phyloP scores from a whole-genome alignment of 2,329 filamentous ascomycete genomes.

The Acrodontium crateriforme region DNA sequence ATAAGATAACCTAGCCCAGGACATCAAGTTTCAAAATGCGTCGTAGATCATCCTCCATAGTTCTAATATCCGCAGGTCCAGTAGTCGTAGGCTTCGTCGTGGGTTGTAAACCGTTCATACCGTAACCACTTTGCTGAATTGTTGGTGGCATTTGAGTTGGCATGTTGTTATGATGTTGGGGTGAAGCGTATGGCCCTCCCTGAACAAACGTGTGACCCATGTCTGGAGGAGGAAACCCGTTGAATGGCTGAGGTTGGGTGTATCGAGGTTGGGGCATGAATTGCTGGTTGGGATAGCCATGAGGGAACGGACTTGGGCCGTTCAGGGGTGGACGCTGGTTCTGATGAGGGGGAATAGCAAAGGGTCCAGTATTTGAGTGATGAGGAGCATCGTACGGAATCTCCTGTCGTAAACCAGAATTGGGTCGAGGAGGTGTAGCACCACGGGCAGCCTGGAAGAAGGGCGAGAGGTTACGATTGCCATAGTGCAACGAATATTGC shows the following conservation, averaged over 20 bases:
- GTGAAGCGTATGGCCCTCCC: no score
- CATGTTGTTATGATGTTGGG: no score
- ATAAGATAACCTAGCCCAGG: slow-evolving; percentile 11
- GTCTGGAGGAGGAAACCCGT: no score
- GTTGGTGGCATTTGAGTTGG: no score
- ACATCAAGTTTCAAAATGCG: slow-evolving; percentile 25
- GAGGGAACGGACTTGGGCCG: slow-evolving; percentile 16
- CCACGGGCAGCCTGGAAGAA: slow-evolving; percentile 34
- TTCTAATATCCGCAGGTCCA: no score
- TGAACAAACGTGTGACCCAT: no score
- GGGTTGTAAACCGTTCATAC: no score
- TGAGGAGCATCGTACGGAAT: slow-evolving; percentile 12
- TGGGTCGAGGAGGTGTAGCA: slow-evolving; percentile 28
- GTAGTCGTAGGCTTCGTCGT: no score
- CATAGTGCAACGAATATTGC: slow-evolving; percentile 24
- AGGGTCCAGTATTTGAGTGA: slow-evolving; percentile 3
- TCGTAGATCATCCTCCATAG: slow-evolving; percentile 24
- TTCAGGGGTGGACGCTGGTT: slow-evolving; percentile 6
- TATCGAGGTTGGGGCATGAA: no score
- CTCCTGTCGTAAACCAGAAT: slow-evolving; percentile 32
- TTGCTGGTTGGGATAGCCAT: slow-evolving; percentile 21
- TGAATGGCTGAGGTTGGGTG: no score
- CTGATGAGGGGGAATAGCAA: slow-evolving; percentile 6
- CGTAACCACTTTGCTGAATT: no score
- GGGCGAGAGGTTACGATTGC: slow-evolving; percentile 35